Evolutionary conservation across 108 stramenopile species (phyloP).

Genomic region (Stephanodiscus minutulus): DNA sequence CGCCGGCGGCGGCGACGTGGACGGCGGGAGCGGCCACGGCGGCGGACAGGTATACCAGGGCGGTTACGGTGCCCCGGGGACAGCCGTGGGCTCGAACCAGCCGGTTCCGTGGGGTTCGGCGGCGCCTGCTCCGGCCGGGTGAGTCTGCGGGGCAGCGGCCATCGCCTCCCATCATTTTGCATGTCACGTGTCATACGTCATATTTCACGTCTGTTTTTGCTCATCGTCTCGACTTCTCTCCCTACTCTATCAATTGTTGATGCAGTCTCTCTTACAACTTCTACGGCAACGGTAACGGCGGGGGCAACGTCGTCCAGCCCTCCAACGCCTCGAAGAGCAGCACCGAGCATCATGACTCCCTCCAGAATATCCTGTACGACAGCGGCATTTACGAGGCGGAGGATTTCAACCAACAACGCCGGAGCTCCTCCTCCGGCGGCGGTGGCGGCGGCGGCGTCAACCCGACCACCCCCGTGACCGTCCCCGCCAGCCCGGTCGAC

Average conservation of each 20-base stretch:
- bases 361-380: slow-evolving; percentile 44
- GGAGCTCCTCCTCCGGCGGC: slow-evolving; percentile 11
- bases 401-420: slow-evolving; percentile 2
- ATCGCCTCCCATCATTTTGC: not conserved
- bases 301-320: slow-evolving; percentile 10
- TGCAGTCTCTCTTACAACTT: slow-evolving; percentile 18
- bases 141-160: not conserved
- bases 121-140: slow-evolving; percentile 14
- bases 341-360: slow-evolving; percentile 34
- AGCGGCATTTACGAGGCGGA: slow-evolving; percentile 42
- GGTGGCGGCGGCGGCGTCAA: not conserved
- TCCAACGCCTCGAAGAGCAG: slow-evolving; percentile 14
- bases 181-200: not conserved
- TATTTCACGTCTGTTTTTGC: not conserved
- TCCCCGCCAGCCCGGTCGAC: slow-evolving; percentile 16
- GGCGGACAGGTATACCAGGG: not conserved
- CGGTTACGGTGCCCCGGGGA: slow-evolving; percentile 4
- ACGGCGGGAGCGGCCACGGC: not conserved
- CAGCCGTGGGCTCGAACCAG: not conserved
- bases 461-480: not conserved
- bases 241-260: not conserved
- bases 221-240: not conserved
- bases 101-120: not conserved
- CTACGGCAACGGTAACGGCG: slow-evolving; percentile 9
- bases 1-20: not conserved